Evolutionary conservation across 2,329 filamentous ascomycete species (phyloP), one percentile per base, ranked within the genome.

Genomic region (Daldinia eschscholtzii): DNA sequence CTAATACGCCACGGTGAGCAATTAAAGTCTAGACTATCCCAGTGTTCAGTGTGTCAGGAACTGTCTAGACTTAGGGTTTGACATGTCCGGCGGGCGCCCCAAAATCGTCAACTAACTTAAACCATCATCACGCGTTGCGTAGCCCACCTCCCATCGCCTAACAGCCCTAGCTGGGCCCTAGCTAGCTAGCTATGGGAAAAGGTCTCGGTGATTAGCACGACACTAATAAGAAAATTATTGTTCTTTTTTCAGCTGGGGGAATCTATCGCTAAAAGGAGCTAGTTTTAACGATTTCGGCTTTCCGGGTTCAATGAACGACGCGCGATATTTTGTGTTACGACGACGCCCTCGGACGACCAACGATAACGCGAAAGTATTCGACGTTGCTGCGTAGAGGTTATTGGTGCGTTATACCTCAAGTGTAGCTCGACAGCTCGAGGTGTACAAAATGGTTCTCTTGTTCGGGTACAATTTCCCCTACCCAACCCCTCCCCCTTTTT

Each of bases 231-330:
- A 39, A 28, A 57, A 4, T 42, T 20, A 6, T 57, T 15, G 20
- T 23, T 37, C n/a, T 62, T 61, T 58, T 52, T 69, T 70, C 68
- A 70, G 68, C 68, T 65, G 62, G 61, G 56, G 44, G 12, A 60
- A 64, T 13, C 61, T 39, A 68, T 57, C 42, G 48, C 52, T 60
- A 26, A 64, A 69, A 37, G 20, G 23, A 60, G 64, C 48, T 64
- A 62, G 57, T 37, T 23, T 23, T 37, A 35, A 35, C 61, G 42
- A 65, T 68, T 53, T 42, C 42, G 52, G 52, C 12, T 15, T 50
- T 57, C 50, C 39, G 48, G 26, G 35, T 46, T 67, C 48, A 59
- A 63, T 63, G 9, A 58, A 46, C n/a, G 6, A 15, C 56, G 20
- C 56, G 20, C 56, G 41, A 61, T 53, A 67, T 70, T 50, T 6